Conservation (phyloP, 1,139 yeast genomes). For the Debaryomyces sp. region DNA sequence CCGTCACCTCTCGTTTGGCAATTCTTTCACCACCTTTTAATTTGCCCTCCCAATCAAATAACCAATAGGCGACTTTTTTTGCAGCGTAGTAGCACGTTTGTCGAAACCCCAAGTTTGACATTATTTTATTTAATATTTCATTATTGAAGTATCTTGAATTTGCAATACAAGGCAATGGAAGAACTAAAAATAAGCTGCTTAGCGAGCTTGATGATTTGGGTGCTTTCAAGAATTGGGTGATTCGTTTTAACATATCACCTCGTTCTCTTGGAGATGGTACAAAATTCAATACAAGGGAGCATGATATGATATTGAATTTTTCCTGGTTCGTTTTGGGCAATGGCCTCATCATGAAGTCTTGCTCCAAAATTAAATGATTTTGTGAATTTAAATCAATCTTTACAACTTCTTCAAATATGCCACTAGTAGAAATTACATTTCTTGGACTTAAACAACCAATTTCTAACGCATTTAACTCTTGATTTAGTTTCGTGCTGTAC, state of each 20-base stretch:
- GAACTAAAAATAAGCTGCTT: slow-evolving; percentile 66
- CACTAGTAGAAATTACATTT: slow-evolving; percentile 67
- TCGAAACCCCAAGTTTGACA: slow-evolving; percentile 61
- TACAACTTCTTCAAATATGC: slow-evolving; percentile 48
- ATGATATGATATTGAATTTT: slow-evolving; percentile 67
- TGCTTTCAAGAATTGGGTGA: slow-evolving; percentile 56
- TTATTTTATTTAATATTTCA: slow-evolving; percentile 44
- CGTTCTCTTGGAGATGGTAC: slow-evolving; percentile 73
- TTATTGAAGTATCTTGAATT: slow-evolving; percentile 80
- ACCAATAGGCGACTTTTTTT: slow-evolving; percentile 75
- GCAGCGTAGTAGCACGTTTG: slow-evolving; percentile 56
- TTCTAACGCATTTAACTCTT: slow-evolving; percentile 58
- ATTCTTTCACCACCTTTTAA: slow-evolving; percentile 15
- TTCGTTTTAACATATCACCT: slow-evolving; percentile 74
- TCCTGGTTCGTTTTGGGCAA: slow-evolving; percentile 49
- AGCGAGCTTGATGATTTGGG: slow-evolving; percentile 21
- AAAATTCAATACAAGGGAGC: slow-evolving; percentile 85
- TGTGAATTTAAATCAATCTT: slow-evolving; percentile 85
- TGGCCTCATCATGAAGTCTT: slow-evolving; percentile 83
- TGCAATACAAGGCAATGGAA: slow-evolving; percentile 83
- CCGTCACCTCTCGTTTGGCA: slow-evolving; percentile 50
- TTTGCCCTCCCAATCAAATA: slow-evolving; percentile 53
- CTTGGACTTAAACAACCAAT: slow-evolving; percentile 76
- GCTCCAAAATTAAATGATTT: slow-evolving; percentile 67
- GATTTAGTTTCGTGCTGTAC: slow-evolving; percentile 15